Base-by-base conservation (phyloP, 164 flowering plant species). In the Platanus orientalis region DNA sequence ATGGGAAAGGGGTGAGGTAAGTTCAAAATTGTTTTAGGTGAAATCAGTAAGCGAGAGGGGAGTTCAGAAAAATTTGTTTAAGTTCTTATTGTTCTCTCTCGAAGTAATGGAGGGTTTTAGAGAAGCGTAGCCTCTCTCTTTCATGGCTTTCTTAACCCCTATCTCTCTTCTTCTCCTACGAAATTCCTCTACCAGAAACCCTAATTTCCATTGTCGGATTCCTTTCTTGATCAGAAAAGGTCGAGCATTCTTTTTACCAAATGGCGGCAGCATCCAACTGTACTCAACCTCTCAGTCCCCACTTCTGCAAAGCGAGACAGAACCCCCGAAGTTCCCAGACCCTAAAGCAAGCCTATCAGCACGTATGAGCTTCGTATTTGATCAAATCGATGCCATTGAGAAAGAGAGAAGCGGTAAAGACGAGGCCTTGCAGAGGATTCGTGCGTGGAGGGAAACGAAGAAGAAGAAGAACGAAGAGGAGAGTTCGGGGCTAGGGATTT, bases 361-460 rank as follows among this genome's bases (percentile, higher is more conserved):
- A 21, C 90, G 99, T 27, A 72, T 92, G 82, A 88, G 92, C 79
- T 95, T 92, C 74, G 86, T 92, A 6, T 95, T 92, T 78, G 97
- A 95, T 50, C 97, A 95, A 75, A 90, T 95, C 55, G 97, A 92
- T 64, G 81, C 78, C 16, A 82, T 95, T n/a, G 94, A 89, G 58
- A 76, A 73, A 10, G 87, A 87, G 14, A 79, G 80, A 32, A 48
- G 73, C 26, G 75, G 81, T 29, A 86, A 88, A 40, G 96, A 95
- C 75, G 80, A 92, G 24, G 83, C 97, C 16, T 82, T 91, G 49
- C 96, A 85, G 54, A 73, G 89, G 1, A 91, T 94, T 36, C 82
- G 96, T 1, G 79, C 96, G 0, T 91, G 97, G 99, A 82, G 92
- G 53, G 83, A 94, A 29, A 74, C 87, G 49, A 88, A 75, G 59